Base-by-base conservation (phyloP, 495 filamentous ascomycete genomes). In the Aspergillus diversus region DNA sequence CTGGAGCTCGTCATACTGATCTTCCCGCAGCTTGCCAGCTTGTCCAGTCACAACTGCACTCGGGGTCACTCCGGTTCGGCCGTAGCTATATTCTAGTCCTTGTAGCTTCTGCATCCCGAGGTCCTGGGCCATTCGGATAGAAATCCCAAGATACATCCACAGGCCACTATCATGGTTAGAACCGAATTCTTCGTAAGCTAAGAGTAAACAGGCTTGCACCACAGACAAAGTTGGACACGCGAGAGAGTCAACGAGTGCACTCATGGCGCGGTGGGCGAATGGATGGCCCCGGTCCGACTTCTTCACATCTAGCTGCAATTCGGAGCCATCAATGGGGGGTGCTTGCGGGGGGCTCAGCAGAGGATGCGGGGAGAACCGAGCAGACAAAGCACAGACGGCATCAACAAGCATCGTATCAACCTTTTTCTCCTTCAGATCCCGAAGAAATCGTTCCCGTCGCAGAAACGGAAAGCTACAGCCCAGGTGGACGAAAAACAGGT, bases 401-500 rank as follows among this genome's bases (percentile, higher is more conserved):
- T 96, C 90, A 15, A 96, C 90, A n/a, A 96, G 75, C 74, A 96
- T 93, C 0, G 90, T 86, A 68, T 93, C 90, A n/a, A 91, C 81
- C 68, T 86, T 84, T 65, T 92, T 92, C 52, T 90, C 90, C 69
- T 88, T 87, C 4, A 96, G 78, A 68, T 90, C 80, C 49, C 83
- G 81, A 6, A 88, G 79, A 63, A 93, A 92, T 33, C 86, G 80
- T 12, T 88, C 85, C 48, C 84, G 83, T 42, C 86, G 87, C 39
- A 94, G 70, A 66, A 96, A 96, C 0, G 89, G 91, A 73, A 92
- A 96, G 63, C 86, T 93, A 75, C 89, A 92, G 11, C 91, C 91
- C 5, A 94, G 79, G 66, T 92, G 86, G 15, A 79, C 68, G 71
- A 96, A 94, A 69, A 96, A 96, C 1, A 88, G 85, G 31, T 91